phyloP scores from a whole-genome alignment of 2,329 filamentous ascomycete species.

The Mariannaea sp. region DNA sequence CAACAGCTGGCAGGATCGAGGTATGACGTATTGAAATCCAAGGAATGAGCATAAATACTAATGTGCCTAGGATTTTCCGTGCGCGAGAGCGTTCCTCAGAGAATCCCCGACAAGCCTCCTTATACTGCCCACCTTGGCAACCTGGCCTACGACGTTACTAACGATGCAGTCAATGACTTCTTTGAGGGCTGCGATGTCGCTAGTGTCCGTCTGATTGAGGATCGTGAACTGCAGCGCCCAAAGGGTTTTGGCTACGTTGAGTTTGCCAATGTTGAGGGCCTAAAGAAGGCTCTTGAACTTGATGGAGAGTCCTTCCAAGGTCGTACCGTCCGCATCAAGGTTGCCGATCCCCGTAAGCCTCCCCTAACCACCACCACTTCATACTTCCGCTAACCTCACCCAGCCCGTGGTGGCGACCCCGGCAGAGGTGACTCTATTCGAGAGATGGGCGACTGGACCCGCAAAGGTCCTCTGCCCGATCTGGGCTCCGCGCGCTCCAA shows the following conservation, averaged over 20 bases:
- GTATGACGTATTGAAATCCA: conserved; percentile 39
- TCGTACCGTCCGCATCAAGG: conserved; percentile 87
- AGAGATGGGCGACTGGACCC: conserved; percentile 88
- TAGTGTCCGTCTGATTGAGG: conserved; percentile 94
- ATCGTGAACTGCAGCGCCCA: conserved; percentile 89
- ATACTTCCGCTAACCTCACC: conserved; percentile 43
- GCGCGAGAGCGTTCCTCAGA: conserved; percentile 75
- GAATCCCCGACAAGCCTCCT: conserved; percentile 85
- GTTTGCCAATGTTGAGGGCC: conserved; percentile 82
- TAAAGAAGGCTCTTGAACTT: conserved; percentile 87
- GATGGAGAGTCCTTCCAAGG: conserved; percentile 85
- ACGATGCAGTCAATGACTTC: conserved; percentile 81
- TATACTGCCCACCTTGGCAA: conserved; percentile 97
- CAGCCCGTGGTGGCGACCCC: conserved; percentile 80
- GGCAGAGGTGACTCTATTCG: conserved; percentile 65
- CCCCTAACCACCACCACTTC: neutral
- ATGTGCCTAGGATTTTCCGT: conserved; percentile 55
- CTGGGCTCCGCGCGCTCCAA: conserved; percentile 60
- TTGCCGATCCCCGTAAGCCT: conserved; percentile 92
- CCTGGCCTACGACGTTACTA: conserved; percentile 90
- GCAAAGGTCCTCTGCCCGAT: conserved; percentile 86
- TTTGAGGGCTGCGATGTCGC: conserved; percentile 84
- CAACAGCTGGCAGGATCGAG: conserved; percentile 51
- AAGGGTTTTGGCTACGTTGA: conserved; percentile 99
- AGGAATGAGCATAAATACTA: conserved; percentile 21